These are phyloP conservation scores for Batrachochytrium dendrobatidis DNA, from an alignment of 371 early-diverging fungal genomes.

Conservation along the genomic window DNA sequence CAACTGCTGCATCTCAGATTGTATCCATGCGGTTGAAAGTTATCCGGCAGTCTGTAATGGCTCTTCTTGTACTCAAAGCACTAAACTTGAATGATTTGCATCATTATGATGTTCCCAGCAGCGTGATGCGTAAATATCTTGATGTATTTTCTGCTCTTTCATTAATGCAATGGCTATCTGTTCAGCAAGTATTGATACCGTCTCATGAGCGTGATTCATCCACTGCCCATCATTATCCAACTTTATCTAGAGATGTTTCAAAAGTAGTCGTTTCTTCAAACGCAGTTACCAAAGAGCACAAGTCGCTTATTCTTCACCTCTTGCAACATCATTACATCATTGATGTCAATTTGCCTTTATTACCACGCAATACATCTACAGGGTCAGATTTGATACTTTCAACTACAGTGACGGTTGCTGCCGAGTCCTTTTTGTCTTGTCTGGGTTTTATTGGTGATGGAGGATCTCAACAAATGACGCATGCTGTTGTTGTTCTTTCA, in stretches of 20 bases:
- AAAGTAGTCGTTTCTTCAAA: not conserved
- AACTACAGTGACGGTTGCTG: not conserved
- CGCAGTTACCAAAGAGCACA: slow-evolving; percentile 1
- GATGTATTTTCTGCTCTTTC: not conserved
- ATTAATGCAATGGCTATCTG: not conserved
- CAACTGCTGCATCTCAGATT: not conserved
- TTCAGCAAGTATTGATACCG: not conserved
- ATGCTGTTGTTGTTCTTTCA: slow-evolving; percentile 10
- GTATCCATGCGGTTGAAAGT: not conserved
- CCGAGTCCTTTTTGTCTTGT: not conserved
- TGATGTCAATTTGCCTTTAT: slow-evolving; percentile 7
- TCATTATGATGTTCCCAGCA: not conserved
- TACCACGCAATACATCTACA: not conserved
- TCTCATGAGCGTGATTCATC: not conserved
- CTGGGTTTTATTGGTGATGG: not conserved
- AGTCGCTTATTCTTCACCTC: slow-evolving; percentile 4
- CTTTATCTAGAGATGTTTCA: not conserved
- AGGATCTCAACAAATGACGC: slow-evolving; percentile 5
- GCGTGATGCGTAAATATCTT: not conserved
- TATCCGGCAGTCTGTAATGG: slow-evolving; percentile 3
- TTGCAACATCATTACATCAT: slow-evolving; percentile 21
- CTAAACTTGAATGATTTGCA: not conserved
- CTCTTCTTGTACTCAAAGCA: not conserved
- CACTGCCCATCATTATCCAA: not conserved
- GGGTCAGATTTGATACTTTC: too few relatives aligned